Conservation (phyloP, 129 eudicot genomes). For the Helichrysum umbraculigerum region DNA sequence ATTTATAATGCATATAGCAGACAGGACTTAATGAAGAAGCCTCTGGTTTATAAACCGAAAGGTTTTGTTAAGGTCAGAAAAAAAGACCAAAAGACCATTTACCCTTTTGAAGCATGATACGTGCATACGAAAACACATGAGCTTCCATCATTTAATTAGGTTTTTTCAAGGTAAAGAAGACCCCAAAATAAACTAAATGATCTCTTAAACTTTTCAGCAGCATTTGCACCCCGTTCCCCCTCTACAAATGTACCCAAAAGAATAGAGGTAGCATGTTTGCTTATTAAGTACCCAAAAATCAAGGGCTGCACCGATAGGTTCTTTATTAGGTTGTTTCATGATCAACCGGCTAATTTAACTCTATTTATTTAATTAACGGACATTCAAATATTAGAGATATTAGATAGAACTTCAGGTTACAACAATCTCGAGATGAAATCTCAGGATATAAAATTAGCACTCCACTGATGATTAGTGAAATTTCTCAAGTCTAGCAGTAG, state of each 20-base stretch:
- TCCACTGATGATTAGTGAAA: too few relatives aligned
- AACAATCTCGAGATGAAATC: neutral
- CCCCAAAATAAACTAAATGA: neutral
- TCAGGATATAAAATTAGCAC: neutral
- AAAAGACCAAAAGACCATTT: too few relatives aligned
- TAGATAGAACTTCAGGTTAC: neutral
- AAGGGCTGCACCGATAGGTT: too few relatives aligned
- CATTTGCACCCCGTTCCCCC: neutral
- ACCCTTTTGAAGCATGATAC: too few relatives aligned
- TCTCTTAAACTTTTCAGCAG: neutral
- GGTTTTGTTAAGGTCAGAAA: neutral
- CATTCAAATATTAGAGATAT: neutral
- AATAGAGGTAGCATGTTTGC: too few relatives aligned
- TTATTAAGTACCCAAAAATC: too few relatives aligned
- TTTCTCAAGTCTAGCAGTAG: too few relatives aligned
- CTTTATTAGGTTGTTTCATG: too few relatives aligned
- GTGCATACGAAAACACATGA: neutral
- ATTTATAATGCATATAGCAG: neutral
- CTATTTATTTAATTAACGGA: neutral
- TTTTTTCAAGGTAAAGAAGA: neutral
- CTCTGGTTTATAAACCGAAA: neutral
- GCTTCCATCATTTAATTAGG: too few relatives aligned
- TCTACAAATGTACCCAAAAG: neutral
- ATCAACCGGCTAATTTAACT: neutral
- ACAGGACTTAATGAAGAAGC: constrained; percentile 1